Conservation (phyloP, 2,329 filamentous ascomycete species). For the Amphichorda felina region DNA sequence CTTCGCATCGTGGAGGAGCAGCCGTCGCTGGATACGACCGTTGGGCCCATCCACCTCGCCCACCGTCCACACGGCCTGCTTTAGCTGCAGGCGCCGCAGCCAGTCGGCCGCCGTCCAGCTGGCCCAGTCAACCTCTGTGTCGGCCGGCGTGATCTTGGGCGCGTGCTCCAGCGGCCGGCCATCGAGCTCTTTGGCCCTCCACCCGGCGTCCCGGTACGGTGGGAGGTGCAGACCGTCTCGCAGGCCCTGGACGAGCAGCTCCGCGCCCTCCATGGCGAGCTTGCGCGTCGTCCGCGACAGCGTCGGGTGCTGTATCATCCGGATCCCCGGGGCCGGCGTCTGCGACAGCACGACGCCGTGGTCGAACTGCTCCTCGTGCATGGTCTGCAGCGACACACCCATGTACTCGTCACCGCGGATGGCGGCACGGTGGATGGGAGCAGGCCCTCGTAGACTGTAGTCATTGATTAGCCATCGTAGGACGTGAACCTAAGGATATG, state of each 20-base stretch:
- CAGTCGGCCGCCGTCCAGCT: conserved; percentile 42
- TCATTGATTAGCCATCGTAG: neutral
- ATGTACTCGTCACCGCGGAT: conserved; percentile 47
- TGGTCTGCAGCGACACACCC: conserved; percentile 78
- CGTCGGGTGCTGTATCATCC: conserved; percentile 30
- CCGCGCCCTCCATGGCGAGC: conserved; percentile 53
- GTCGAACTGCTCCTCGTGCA: conserved; percentile 69
- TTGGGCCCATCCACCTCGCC: conserved; percentile 2
- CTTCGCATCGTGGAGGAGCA: conserved; percentile 25
- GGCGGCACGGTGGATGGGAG: conserved; percentile 78
- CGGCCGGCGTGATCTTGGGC: conserved; percentile 57
- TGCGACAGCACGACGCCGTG: conserved; percentile 65
- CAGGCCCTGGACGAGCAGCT: conserved; percentile 59
- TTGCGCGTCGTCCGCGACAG: conserved; percentile 26
- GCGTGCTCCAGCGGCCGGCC: conserved; percentile 36
- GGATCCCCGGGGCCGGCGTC: conserved; percentile 46
- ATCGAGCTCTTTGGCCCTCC: conserved; percentile 10
- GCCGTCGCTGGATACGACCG: conserved; percentile 9
- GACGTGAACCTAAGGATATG: neutral
- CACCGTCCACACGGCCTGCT: conserved; percentile 56
- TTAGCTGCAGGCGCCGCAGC: conserved; percentile 39
- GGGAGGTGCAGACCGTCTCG: conserved; percentile 51
- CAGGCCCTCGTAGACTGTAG: conserved; percentile 64
- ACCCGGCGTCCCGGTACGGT: conserved; percentile 32
- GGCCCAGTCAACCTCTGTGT: conserved; percentile 51